These are phyloP conservation scores for Chlorella vulgaris DNA, from an alignment of 139 green algal genomes.

Conservation along the genomic window DNA sequence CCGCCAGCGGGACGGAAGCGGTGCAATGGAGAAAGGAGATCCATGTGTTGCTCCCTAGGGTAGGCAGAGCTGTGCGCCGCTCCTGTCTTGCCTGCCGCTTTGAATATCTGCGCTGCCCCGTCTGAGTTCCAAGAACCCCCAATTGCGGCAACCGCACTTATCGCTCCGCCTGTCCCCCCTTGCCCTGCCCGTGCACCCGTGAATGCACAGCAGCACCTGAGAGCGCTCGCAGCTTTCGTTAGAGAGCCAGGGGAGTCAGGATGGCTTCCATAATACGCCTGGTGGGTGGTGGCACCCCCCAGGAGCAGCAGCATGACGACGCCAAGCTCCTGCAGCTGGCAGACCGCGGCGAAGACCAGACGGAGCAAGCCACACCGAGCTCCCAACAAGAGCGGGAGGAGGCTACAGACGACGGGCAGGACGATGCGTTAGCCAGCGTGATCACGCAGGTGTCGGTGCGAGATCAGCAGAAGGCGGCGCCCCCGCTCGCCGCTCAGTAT, in stretches of 20 bases:
- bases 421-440: constrained; percentile 5
- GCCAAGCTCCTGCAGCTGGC: constrained; percentile 33
- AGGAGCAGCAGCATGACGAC: background rate
- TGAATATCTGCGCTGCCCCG: too few relatives aligned
- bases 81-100: too few relatives aligned
- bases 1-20: too few relatives aligned
- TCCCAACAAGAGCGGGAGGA: background rate
- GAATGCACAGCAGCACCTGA: too few relatives aligned
- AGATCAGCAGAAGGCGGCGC: constrained; percentile 15
- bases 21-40: too few relatives aligned
- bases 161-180: too few relatives aligned
- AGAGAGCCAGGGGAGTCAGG: background rate
- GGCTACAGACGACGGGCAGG: background rate
- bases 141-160: too few relatives aligned
- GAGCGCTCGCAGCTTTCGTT: too few relatives aligned
- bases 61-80: too few relatives aligned
- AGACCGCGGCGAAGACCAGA: constrained; percentile 5
- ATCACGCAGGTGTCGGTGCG: constrained; percentile 33
- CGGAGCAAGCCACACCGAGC: background rate
- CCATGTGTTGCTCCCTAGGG: too few relatives aligned
- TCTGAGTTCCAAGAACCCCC: too few relatives aligned
- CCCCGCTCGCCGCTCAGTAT: constrained; percentile 12
- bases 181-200: too few relatives aligned
- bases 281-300: background rate
- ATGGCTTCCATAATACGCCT: constrained; percentile 4